Conservation (phyloP, 805 yeast species). For the Saturnispora sanitii region DNA sequence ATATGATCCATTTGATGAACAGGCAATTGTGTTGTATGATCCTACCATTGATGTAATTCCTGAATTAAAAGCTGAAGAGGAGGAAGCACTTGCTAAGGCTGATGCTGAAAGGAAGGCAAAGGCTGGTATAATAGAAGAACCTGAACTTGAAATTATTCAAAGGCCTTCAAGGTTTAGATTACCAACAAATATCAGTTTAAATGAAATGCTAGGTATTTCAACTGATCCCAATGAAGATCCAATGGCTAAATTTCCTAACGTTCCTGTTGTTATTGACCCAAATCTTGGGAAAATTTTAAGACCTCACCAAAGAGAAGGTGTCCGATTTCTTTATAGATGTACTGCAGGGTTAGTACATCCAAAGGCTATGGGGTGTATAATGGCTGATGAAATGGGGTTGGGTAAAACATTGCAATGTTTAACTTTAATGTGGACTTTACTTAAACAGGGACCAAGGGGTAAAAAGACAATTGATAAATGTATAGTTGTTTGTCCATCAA, state of each 20-base stretch:
- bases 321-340: constrained; percentile 80
- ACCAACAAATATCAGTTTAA: constrained; percentile 54
- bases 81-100: too few species aligned
- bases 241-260: constrained; percentile 56
- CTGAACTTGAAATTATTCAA: constrained; percentile 7
- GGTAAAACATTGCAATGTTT: constrained; percentile 95
- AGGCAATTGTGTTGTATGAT: constrained; percentile 89
- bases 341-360: constrained; percentile 79
- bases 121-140: constrained; percentile 13
- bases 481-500: constrained; percentile 90
- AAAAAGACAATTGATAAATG: constrained; percentile 78
- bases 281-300: constrained; percentile 70
- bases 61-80: constrained; percentile 23
- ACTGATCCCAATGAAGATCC: constrained; percentile 38
- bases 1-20: constrained; percentile 91
- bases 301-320: constrained; percentile 97
- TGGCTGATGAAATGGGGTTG: constrained; percentile 98
- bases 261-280: constrained; percentile 95
- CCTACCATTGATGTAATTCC: constrained; percentile 72
- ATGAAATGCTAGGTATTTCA: constrained; percentile 70
- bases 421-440: constrained; percentile 83
- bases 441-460: constrained; percentile 82
- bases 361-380: constrained; percentile 83
- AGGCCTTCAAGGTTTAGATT: constrained; percentile 27
- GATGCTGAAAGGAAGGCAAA: constrained; percentile 19